phyloP scores from a whole-genome alignment of 768 basidiomycete species.

The Chalciporus piperatus region DNA sequence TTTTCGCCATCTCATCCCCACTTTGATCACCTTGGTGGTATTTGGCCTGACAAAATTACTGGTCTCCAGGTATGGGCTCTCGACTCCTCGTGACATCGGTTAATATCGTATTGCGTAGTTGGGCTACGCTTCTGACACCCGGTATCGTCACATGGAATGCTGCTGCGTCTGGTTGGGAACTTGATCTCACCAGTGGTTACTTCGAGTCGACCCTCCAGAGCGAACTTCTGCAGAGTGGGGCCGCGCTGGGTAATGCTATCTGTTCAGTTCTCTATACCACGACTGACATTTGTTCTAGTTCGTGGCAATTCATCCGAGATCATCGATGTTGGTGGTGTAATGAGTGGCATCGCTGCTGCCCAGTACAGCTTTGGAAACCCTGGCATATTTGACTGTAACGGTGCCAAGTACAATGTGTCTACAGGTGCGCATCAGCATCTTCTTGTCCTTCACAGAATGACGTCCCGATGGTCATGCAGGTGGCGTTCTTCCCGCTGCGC shows the following conservation, averaged over 20 bases:
- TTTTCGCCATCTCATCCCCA: neutral
- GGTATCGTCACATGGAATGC: neutral
- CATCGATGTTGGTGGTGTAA: slow-evolving; percentile 6
- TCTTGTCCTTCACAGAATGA: neutral
- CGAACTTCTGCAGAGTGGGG: slow-evolving; percentile 1
- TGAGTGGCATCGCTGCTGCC: slow-evolving; percentile 17
- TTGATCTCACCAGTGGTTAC: slow-evolving; percentile 3
- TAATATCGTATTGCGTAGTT: slow-evolving; percentile 5
- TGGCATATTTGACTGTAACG: slow-evolving; percentile 16
- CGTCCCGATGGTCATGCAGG: neutral
- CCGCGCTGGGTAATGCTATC: neutral
- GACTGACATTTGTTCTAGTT: slow-evolving; percentile 1
- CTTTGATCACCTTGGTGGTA: slow-evolving; percentile 2
- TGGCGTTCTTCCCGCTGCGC: slow-evolving; percentile 7
- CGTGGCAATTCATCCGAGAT: slow-evolving; percentile 14
- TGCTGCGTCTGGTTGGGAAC: slow-evolving; percentile 3
- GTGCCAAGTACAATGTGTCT: slow-evolving; percentile 15
- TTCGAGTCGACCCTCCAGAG: neutral
- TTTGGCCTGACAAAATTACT: slow-evolving; percentile 13
- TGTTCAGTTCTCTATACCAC: neutral
- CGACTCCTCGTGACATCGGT: neutral
- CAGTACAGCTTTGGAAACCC: slow-evolving; percentile 3
- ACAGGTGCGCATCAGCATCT: slow-evolving; percentile 3
- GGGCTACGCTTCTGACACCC: slow-evolving; percentile 13
- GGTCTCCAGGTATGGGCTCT: slow-evolving; percentile 11